phyloP scores from a whole-genome alignment of 352 stramenopile species.

The Pythium monospermum region DNA sequence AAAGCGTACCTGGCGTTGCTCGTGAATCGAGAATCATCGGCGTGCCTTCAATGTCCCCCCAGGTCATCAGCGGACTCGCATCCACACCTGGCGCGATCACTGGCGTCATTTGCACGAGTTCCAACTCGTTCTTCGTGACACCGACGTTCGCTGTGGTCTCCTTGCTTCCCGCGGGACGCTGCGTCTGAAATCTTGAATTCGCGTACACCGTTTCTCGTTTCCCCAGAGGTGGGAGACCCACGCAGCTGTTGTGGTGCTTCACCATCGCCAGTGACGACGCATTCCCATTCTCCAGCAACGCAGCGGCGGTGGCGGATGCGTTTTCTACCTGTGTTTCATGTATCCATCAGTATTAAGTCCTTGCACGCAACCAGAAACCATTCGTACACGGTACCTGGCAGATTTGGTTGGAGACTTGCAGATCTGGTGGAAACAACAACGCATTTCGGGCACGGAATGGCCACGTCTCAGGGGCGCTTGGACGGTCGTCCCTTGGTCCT shows the following conservation, averaged over 20 bases:
- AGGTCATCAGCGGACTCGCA: slow-evolving; percentile 79
- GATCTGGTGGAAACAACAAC: slow-evolving; percentile 70
- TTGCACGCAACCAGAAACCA: neutral
- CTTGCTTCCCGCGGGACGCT: neutral
- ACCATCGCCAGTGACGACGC: neutral
- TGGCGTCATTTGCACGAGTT: slow-evolving; percentile 77
- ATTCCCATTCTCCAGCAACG: slow-evolving; percentile 43
- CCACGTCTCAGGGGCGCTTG: slow-evolving; percentile 68
- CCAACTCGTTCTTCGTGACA: neutral
- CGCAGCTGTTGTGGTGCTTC: slow-evolving; percentile 11
- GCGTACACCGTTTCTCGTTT: slow-evolving; percentile 59
- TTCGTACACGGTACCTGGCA: slow-evolving; percentile 35
- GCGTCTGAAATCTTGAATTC: slow-evolving; percentile 59
- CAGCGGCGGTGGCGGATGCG: neutral
- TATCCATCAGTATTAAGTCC: slow-evolving; percentile 4
- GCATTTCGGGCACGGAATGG: slow-evolving; percentile 68
- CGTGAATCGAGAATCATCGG: slow-evolving; percentile 46
- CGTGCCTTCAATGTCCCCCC: slow-evolving; percentile 80
- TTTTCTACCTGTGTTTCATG: slow-evolving; percentile 15
- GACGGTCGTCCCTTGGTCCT: slow-evolving; percentile 56
- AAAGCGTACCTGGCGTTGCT: slow-evolving; percentile 37
- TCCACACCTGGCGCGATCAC: slow-evolving; percentile 64
- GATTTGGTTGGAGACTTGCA: slow-evolving; percentile 49
- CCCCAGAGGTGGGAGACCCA: slow-evolving; percentile 23
- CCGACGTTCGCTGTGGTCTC: neutral